These are phyloP conservation scores for Arctostaphylos glauca DNA, from an alignment of 148 eudicot species.

Conservation along the genomic window DNA sequence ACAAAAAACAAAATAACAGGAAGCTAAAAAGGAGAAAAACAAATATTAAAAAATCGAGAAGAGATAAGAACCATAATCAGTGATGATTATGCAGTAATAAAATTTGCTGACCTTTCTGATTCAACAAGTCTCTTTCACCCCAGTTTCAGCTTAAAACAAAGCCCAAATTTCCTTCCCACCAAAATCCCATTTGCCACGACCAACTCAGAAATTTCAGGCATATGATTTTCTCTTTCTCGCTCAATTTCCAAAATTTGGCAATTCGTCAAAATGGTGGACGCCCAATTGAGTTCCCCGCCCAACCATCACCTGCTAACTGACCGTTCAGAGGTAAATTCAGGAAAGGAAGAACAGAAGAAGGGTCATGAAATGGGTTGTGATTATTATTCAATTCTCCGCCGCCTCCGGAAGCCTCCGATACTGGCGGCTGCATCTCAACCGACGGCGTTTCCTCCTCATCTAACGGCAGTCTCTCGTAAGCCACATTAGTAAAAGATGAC, in stretches of 20 bases:
- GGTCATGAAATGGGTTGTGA: slow-evolving; percentile 21
- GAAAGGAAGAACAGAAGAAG: slow-evolving; percentile 31
- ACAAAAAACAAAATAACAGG: neutral
- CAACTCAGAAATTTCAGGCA: neutral
- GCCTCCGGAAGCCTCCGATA: neutral
- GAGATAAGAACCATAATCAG: neutral
- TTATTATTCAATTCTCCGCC: slow-evolving; percentile 9
- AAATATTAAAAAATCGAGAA: neutral
- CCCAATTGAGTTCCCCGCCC: slow-evolving; percentile 31
- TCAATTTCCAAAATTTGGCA: neutral
- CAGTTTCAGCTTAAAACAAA: neutral
- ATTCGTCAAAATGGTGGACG: slow-evolving; percentile 22
- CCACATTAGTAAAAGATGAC: slow-evolving; percentile 42
- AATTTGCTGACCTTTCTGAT: slow-evolving; percentile 1
- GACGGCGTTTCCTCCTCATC: slow-evolving; percentile 30
- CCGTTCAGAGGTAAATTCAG: slow-evolving; percentile 27
- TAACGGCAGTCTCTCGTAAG: slow-evolving; percentile 42
- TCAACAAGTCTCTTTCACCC: neutral
- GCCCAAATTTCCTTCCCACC: neutral
- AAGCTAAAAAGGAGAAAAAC: neutral
- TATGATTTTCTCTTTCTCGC: too few relatives aligned
- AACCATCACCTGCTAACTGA: slow-evolving; percentile 29
- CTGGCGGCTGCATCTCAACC: slow-evolving; percentile 18
- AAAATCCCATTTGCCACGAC: neutral
- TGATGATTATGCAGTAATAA: neutral